Evolutionary conservation across 495 filamentous ascomycete genomes (phyloP).

Genomic region (Platismatia glauca): DNA sequence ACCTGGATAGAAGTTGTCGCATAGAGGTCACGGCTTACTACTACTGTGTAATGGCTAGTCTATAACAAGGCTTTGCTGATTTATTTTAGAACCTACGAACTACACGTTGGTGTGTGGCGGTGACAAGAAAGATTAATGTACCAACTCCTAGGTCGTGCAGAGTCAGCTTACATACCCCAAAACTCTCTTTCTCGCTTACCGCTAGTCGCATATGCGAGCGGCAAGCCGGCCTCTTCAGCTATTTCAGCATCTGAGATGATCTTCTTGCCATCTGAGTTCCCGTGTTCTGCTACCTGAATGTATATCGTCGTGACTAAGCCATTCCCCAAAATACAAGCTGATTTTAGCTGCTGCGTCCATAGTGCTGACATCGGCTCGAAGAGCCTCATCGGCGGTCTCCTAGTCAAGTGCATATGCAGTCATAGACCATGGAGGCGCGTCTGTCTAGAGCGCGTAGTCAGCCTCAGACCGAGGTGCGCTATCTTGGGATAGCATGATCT

Average conservation of each 20-base stretch:
- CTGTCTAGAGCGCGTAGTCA: constrained; percentile 2
- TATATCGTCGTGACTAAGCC: background rate
- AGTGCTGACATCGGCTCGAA: background rate
- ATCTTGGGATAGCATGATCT: background rate
- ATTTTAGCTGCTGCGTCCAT: background rate
- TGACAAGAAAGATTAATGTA: background rate
- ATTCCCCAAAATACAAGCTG: background rate
- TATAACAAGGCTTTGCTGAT: background rate
- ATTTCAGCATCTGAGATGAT: background rate
- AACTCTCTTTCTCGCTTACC: constrained; percentile 1
- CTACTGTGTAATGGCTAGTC: background rate
- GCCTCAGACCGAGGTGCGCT: background rate
- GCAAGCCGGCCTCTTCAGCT: constrained; percentile 1
- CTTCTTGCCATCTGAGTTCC: background rate
- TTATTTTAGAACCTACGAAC: background rate
- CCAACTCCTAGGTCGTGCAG: background rate
- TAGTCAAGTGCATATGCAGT: constrained; percentile 2
- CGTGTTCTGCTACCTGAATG: background rate
- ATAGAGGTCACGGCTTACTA: background rate
- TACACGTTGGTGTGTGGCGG: background rate
- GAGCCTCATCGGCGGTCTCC: background rate
- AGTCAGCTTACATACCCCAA: background rate
- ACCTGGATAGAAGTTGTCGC: background rate
- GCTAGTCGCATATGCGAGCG: background rate
- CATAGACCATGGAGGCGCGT: background rate